phyloP scores from a whole-genome alignment of 2,329 filamentous ascomycete species.

The Paracorniculantispora psalliotae region DNA sequence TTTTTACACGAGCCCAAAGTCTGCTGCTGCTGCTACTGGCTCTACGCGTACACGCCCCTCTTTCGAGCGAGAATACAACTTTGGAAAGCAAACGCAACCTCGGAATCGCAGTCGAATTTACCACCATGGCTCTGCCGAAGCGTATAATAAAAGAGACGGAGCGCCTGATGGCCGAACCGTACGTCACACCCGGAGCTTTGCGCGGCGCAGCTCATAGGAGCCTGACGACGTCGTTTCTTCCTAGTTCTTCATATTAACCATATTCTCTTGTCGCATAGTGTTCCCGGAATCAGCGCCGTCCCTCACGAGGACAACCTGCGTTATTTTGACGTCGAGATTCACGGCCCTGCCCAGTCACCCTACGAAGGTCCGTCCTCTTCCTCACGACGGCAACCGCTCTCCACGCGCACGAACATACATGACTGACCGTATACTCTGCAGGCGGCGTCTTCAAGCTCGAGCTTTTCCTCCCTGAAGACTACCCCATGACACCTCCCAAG shows the following conservation, averaged over 20 bases:
- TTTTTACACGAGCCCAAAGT: not conserved
- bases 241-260: too few relatives aligned
- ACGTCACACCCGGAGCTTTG: slow-evolving; percentile 33
- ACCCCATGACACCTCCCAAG: slow-evolving; percentile 98
- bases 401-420: not conserved
- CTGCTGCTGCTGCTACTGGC: not conserved
- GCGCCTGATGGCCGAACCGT: slow-evolving; percentile 94
- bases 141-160: slow-evolving; percentile 98
- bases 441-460: slow-evolving; percentile 92
- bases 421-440: slow-evolving; percentile 22
- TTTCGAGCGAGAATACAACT: not conserved
- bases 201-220: not conserved
- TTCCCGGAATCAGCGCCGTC: slow-evolving; percentile 90
- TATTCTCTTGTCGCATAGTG: slow-evolving; percentile 52
- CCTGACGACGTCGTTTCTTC: not conserved
- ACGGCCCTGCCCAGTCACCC: slow-evolving; percentile 85
- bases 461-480: slow-evolving; percentile 95
- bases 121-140: slow-evolving; percentile 75
- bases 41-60: not conserved
- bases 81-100: not conserved
- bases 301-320: slow-evolving; percentile 96
- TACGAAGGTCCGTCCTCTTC: slow-evolving; percentile 69
- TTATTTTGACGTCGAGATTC: slow-evolving; percentile 97
- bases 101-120: not conserved
- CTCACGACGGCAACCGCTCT: not conserved